Base-by-base conservation (phyloP, 768 basidiomycete species). In the Trichaptum fuscoviolaceum region DNA sequence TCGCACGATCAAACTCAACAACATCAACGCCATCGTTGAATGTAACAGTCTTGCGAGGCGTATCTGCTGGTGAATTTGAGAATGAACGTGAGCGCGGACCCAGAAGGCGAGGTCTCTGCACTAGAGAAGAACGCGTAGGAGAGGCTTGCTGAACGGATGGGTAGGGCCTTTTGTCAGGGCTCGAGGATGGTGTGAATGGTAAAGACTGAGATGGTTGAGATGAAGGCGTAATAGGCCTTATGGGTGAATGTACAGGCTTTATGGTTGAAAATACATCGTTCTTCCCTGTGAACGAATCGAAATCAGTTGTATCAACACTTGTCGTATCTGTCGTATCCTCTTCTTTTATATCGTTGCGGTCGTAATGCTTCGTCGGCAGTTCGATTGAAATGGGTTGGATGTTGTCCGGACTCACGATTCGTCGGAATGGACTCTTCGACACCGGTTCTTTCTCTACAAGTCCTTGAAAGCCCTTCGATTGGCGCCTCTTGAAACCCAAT, bases 11-110 rank as follows among this genome's bases (percentile, higher is more conserved):
- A 73, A 92, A 93, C 72, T 93, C 92, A 34, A 93, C 75, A 12
- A 95, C 92, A 68, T 95, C 92, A 69, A 90, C 91, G 12, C 86
- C 83, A 68, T 91, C 89, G 73, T 89, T 84, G 66, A 91, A 95
- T 0, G 86, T 90, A 27, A 95, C 93, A 0, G 86, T 93, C 59
- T 34, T 61, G 30, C 25, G 24, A 17, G 59, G 64, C 34, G 58
- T 63, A 63, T 57, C 64, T 57, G 42, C 34, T 62, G 63, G 60
- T 2, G 59, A 61, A 24, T 61, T 63, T 18, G 70, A 66, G 24
- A 64, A 65, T 4, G 72, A 72, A 12, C 66, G 67, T 6, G 84
- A 77, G 34, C 92, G 88, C 5, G 92, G 92, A 1, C 93, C 92
- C 70, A 89, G 89, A 69, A 92, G 82, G 36, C 90, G 84, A 69